Evolutionary conservation across 2,329 filamentous ascomycete genomes (phyloP).

Genomic region (Colletotrichum sp.): DNA sequence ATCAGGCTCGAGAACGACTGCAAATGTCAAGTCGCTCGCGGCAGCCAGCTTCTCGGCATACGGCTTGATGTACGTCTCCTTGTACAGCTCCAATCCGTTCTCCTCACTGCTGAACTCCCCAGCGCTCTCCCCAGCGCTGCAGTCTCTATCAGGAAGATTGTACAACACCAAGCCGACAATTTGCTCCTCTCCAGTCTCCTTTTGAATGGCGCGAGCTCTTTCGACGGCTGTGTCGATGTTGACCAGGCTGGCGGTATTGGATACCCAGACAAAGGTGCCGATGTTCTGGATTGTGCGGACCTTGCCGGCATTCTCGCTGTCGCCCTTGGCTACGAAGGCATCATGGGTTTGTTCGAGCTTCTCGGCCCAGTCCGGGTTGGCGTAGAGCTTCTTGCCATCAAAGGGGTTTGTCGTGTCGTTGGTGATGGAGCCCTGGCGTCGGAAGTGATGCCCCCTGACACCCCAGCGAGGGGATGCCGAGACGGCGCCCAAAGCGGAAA

Average conservation of each 20-base stretch:
- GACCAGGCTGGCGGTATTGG: slow-evolving; percentile 37
- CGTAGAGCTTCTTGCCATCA: slow-evolving; percentile 50
- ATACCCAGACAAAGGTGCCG: slow-evolving; percentile 50
- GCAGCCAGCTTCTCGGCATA: slow-evolving; percentile 40
- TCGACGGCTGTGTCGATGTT: slow-evolving; percentile 44
- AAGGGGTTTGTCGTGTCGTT: slow-evolving; percentile 45
- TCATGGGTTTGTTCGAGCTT: slow-evolving; percentile 44
- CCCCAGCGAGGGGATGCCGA: slow-evolving; percentile 16
- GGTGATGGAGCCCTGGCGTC: not conserved
- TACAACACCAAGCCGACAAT: slow-evolving; percentile 50
- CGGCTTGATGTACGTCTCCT: slow-evolving; percentile 43
- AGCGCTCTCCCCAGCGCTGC: slow-evolving; percentile 45
- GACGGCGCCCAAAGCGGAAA: slow-evolving; percentile 16
- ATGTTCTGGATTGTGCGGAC: slow-evolving; percentile 40
- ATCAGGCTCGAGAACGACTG: slow-evolving; percentile 49
- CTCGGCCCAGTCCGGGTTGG: slow-evolving; percentile 46
- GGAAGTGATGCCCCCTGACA: not conserved
- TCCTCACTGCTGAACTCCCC: slow-evolving; percentile 43
- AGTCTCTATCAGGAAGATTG: slow-evolving; percentile 50
- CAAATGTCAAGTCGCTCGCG: slow-evolving; percentile 44
- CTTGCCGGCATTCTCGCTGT: slow-evolving; percentile 41
- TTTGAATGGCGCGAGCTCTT: slow-evolving; percentile 39
- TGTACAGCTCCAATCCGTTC: slow-evolving; percentile 43
- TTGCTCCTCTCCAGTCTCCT: slow-evolving; percentile 38
- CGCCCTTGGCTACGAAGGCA: slow-evolving; percentile 38